These are phyloP conservation scores for Neostapfia colusana DNA, from an alignment of 176 grass and related monocot genomes.

Conservation along the genomic window DNA sequence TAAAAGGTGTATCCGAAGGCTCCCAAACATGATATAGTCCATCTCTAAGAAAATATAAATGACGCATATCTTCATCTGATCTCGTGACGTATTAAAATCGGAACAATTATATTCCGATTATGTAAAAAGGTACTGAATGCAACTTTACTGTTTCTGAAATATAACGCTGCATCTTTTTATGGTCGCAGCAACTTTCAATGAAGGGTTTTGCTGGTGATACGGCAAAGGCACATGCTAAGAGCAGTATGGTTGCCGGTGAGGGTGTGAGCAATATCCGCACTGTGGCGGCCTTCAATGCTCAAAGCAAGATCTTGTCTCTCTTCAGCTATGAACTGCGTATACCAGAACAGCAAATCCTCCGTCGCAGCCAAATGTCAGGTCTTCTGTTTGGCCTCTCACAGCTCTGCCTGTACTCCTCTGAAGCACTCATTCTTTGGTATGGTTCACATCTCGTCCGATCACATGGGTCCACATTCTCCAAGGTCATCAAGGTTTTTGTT, in stretches of 20 bases:
- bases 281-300: conserved; percentile 88
- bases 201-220: conserved; percentile 97
- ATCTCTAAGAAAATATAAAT: neutral
- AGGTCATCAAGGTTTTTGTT: conserved; percentile 98
- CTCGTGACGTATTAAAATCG: neutral
- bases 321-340: conserved; percentile 75
- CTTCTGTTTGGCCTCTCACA: conserved; percentile 88
- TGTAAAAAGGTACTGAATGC: neutral
- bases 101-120: neutral
- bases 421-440: conserved; percentile 95
- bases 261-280: conserved; percentile 96
- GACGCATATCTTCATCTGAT: neutral
- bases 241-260: conserved; percentile 92
- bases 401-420: conserved; percentile 78
- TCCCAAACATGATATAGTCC: neutral
- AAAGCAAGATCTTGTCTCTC: conserved; percentile 73
- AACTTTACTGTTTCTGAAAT: conserved; percentile 16
- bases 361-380: conserved; percentile 86
- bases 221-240: conserved; percentile 90
- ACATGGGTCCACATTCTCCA: conserved; percentile 84
- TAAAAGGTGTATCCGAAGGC: too few species aligned
- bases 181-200: conserved; percentile 86
- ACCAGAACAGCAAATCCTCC: conserved; percentile 71
- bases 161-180: conserved; percentile 11
- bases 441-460: conserved; percentile 75